Conservation (phyloP, 805 yeast species). For the Torulaspora gathmanii region DNA sequence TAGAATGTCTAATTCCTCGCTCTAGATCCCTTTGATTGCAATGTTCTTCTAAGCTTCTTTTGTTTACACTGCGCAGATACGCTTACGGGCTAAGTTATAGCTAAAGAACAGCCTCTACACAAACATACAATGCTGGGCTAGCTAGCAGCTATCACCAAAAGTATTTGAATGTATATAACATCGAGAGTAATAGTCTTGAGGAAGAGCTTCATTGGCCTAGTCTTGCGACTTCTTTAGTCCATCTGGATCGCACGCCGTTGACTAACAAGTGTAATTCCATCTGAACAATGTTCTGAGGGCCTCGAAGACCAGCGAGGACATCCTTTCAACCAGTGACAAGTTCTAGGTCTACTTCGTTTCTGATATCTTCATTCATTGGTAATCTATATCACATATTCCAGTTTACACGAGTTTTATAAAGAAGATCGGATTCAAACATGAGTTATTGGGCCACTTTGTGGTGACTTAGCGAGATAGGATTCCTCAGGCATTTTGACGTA, state of each 20-base stretch:
- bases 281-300: too few relatives aligned
- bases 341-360: background rate
- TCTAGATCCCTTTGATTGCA: background rate
- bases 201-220: too few relatives aligned
- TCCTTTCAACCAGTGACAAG: background rate
- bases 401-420: constrained; percentile 14
- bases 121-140: background rate
- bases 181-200: background rate
- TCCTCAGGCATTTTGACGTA: constrained; percentile 17
- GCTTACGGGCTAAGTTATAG: background rate
- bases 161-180: too few relatives aligned
- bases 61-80: background rate
- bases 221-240: too few relatives aligned
- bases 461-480: constrained; percentile 4
- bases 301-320: background rate
- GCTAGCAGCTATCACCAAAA: too few relatives aligned
- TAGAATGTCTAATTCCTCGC: background rate
- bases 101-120: background rate
- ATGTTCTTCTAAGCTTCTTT: background rate
- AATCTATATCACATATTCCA: constrained; percentile 19
- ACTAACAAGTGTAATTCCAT: too few relatives aligned
- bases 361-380: constrained; percentile 5
- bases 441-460: constrained; percentile 3
- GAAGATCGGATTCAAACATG: constrained; percentile 6
- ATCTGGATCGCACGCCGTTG: too few relatives aligned